Evolutionary conservation across 2,329 filamentous ascomycete genomes (phyloP), one percentile per base, ranked within the genome.

Genomic region (Pleurostoma richardsiae): DNA sequence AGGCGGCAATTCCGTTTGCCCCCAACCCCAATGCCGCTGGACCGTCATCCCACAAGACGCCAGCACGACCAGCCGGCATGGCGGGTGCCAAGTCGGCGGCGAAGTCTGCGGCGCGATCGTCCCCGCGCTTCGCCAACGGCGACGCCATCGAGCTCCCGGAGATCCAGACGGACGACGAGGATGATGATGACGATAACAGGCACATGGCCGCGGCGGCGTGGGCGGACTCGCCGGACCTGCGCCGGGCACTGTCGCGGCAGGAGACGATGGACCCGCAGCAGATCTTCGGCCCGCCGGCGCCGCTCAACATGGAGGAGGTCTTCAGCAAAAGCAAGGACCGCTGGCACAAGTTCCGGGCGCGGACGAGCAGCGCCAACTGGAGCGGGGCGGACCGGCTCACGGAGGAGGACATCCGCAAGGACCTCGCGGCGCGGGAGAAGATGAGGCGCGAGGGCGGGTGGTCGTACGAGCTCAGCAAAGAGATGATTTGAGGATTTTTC

Each of bases 341-440:
- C 53, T 83, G 88, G 65, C 88, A 88, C 72, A 88, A 90, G 61
- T 97, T 96, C 76, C 82, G 95, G 19, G 85, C 88, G 44, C 80
- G 94, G 47, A 96, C 92, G 4, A 95, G 89, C 56, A 96, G 90
- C 67, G 95, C 95, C 33, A 95, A 96, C 69, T 99, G 94, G 94
- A 85, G 80, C 59, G 80, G 88, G 46, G 75, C 85, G 3, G 95
- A 99, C 56, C 70, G 76, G 45, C 74, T 99, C 56, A 96, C 91
- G 0, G 86, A 91, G 54, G 91, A 95, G 49, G 91, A 96, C 60
- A 88, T 95, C 59, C 73, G 80, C 45, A 86, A 82, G 61, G 91
- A 96, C 68, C 70, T 87, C 56, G 85, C 87, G 50, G 87, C 86
- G 47, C 78, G 91, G 51, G 88, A 95, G 65, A 81, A 84, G 60